phyloP scores from a whole-genome alignment of 1,284 basidiomycete species.

The Sporisorium exsertum region DNA sequence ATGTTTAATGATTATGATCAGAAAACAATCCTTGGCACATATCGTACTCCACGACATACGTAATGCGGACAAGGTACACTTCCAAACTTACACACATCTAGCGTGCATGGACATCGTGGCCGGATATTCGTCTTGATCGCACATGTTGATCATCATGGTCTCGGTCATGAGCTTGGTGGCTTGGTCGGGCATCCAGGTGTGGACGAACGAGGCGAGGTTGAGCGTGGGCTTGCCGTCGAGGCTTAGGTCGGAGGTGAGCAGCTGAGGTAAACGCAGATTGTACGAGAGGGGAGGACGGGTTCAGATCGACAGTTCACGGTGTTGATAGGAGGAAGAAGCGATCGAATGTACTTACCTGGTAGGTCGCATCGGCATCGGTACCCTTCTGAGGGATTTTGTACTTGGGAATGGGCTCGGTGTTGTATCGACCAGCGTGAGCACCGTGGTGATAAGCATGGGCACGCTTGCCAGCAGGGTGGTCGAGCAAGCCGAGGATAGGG shows the following conservation, averaged over 20 bases:
- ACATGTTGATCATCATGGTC: conserved; percentile 79
- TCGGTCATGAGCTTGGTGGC: conserved; percentile 70
- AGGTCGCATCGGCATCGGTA: conserved; percentile 69
- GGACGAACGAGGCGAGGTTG: conserved; percentile 79
- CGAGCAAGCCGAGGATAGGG: conserved; percentile 48
- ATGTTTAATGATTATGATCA: no score
- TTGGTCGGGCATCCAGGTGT: conserved; percentile 74
- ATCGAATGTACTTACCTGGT: conserved; percentile 43
- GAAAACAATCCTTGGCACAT: no score
- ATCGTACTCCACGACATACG: no score
- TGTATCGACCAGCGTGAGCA: conserved; percentile 62
- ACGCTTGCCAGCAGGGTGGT: conserved; percentile 32
- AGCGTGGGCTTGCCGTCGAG: conserved; percentile 82
- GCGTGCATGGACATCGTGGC: conserved; percentile 66
- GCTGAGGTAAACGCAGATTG: conserved; percentile 73
- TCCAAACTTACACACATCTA: conserved; percentile 74
- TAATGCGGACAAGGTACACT: no score
- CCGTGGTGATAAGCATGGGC: conserved; percentile 30
- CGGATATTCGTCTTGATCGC: conserved; percentile 92
- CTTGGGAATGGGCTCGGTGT: conserved; percentile 67
- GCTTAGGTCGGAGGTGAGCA: conserved; percentile 77
- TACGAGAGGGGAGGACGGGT: background rate
- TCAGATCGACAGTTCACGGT: background rate
- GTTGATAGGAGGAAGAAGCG: background rate
- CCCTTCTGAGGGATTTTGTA: conserved; percentile 70